phyloP scores from a whole-genome alignment of 139 green algal genomes.

The Trebouxia sp. region DNA sequence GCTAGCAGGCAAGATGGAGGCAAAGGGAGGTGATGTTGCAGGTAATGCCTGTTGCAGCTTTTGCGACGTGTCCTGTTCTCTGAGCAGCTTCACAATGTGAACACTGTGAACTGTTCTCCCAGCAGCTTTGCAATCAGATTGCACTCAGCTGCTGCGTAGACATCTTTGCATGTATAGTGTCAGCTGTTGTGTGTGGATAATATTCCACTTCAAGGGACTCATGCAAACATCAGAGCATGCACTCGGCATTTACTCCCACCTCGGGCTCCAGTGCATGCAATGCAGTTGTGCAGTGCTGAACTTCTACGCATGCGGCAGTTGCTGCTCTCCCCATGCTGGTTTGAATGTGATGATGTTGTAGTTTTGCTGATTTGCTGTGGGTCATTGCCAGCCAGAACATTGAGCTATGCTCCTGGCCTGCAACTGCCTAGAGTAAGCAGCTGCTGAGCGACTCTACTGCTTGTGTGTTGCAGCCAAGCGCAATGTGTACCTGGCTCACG shows the following conservation, averaged over 20 bases:
- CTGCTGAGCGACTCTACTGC: not conserved
- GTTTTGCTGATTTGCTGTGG: no score
- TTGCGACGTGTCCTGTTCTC: not conserved
- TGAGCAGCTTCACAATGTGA: not conserved
- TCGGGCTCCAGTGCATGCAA: no score
- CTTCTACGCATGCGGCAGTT: no score
- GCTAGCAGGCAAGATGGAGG: not conserved
- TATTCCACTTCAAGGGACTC: no score
- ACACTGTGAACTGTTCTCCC: not conserved
- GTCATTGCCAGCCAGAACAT: no score
- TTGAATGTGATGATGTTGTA: no score
- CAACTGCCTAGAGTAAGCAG: no score
- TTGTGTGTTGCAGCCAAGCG: slow-evolving; percentile 13
- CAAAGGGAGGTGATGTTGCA: slow-evolving; percentile 4
- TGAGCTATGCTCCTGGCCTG: no score
- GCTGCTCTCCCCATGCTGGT: no score
- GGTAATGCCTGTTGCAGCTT: not conserved
- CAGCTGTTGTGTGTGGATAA: not conserved
- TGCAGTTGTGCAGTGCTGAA: no score
- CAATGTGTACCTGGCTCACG: slow-evolving; percentile 2
- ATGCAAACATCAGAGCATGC: no score
- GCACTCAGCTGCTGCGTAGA: not conserved
- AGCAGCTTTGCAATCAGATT: not conserved
- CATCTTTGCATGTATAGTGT: not conserved
- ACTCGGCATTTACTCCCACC: no score